Percentiles rank a stretch among this genome's conserved stretches.
phyloP scores from a whole-genome alignment of 2,329 filamentous ascomycete species.

The Penicillium sp. region DNA sequence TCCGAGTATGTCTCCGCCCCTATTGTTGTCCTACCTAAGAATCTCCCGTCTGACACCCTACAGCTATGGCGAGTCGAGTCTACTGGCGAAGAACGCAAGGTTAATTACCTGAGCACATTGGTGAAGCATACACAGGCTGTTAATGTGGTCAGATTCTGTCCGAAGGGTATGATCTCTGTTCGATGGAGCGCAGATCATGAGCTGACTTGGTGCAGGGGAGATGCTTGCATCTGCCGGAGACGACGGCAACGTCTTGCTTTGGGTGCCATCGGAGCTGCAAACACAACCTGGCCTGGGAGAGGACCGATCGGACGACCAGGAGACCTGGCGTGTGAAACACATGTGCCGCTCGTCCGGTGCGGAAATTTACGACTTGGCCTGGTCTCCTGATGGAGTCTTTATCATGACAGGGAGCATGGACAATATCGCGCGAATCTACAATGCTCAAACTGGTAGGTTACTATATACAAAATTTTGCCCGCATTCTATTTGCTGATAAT shows the following conservation, averaged over 20 bases:
- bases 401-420: constrained; percentile 99
- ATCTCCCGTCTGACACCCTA: constrained; percentile 36
- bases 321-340: constrained; percentile 93
- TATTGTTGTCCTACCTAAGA: constrained; percentile 12
- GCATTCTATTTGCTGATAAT: constrained; percentile 23
- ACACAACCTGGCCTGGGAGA: constrained; percentile 70
- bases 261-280: constrained; percentile 81
- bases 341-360: constrained; percentile 95
- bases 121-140: constrained; percentile 94
- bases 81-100: constrained; percentile 80
- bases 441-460: constrained; percentile 75
- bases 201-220: constrained; percentile 63
- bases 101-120: constrained; percentile 88
- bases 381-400: constrained; percentile 94
- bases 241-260: constrained; percentile 94
- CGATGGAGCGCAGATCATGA: neutral
- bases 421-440: constrained; percentile 96
- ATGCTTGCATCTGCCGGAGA: constrained; percentile 92
- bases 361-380: constrained; percentile 96
- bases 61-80: constrained; percentile 89
- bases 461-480: neutral
- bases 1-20: constrained; percentile 63
- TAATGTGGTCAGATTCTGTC: constrained; percentile 95
- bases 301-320: constrained; percentile 86
- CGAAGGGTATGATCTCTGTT: constrained; percentile 64